Evolutionary conservation across 106 monocot genomes (phyloP).

Genomic region (Chionographis japonica): DNA sequence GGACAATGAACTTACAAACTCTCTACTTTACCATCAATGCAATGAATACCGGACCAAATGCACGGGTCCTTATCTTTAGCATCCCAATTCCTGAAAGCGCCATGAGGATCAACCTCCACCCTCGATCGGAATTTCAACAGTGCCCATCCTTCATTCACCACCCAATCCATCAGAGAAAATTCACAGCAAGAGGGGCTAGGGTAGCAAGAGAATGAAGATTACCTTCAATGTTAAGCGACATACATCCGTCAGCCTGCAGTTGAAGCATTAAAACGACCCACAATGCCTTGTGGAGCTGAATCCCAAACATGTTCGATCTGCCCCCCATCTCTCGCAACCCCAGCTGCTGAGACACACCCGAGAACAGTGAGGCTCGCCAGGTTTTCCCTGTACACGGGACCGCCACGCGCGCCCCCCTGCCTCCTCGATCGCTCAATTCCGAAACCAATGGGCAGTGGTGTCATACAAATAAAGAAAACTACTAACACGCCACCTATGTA

Average conservation of each 20-base stretch:
- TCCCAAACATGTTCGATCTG: constrained; percentile 11
- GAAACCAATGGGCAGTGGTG: no score
- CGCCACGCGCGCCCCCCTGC: background rate
- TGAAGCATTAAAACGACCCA: constrained; percentile 28
- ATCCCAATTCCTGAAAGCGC: constrained; percentile 52
- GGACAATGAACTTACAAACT: constrained; percentile 53
- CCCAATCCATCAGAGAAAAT: background rate
- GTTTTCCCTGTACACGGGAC: background rate
- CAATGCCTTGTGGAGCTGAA: constrained; percentile 11
- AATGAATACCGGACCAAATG: constrained; percentile 60
- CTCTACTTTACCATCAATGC: constrained; percentile 58
- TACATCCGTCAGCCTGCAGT: constrained; percentile 11
- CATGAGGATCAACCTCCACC: constrained; percentile 58
- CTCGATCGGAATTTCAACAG: constrained; percentile 56
- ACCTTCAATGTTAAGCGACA: constrained; percentile 55
- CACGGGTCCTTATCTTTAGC: constrained; percentile 40
- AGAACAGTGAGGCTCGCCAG: background rate
- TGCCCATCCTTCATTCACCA: constrained; percentile 38
- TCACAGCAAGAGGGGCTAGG: background rate
- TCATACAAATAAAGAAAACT: no score
- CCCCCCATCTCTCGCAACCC: background rate
- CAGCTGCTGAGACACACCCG: background rate
- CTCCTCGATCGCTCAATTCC: no score
- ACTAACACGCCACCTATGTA: no score
- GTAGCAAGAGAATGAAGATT: background rate